Percentiles rank a stretch among this genome's conserved stretches.
Conservation (phyloP, 805 yeast genomes). For the Ogataea degrootiae region DNA sequence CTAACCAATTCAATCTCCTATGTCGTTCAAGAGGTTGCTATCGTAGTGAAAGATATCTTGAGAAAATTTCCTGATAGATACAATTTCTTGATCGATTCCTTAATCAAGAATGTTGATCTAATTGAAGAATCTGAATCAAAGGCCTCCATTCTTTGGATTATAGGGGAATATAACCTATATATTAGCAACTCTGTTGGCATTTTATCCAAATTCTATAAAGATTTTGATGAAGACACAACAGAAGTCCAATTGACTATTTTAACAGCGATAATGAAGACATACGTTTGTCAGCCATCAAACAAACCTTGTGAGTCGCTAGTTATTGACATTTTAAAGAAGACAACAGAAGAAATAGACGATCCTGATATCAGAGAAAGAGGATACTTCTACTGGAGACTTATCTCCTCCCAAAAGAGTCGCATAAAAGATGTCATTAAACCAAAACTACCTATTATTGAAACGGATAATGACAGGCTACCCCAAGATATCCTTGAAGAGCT, state of each 20-base stretch:
- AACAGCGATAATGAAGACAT: conserved; percentile 70
- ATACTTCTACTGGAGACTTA: conserved; percentile 76
- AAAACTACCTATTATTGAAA: conserved; percentile 56
- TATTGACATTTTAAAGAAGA: conserved; percentile 53
- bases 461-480: conserved; percentile 67
- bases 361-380: conserved; percentile 89
- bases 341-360: conserved; percentile 70
- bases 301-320: conserved; percentile 49
- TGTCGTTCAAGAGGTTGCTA: conserved; percentile 73
- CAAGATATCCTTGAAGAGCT: conserved; percentile 71
- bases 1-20: conserved; percentile 63
- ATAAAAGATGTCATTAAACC: conserved; percentile 53
- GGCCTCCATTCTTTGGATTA: conserved; percentile 75
- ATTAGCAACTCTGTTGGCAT: conserved; percentile 39
- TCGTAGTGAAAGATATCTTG: conserved; percentile 71
- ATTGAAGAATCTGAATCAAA: conserved; percentile 77
- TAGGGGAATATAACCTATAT: conserved; percentile 61
- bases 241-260: conserved; percentile 72
- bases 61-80: conserved; percentile 67
- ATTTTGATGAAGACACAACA: conserved; percentile 57
- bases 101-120: conserved; percentile 41
- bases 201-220: conserved; percentile 38
- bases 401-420: conserved; percentile 45
- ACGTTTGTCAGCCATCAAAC: conserved; percentile 45
- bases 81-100: conserved; percentile 37